Base-by-base conservation (phyloP, 495 filamentous ascomycete genomes). In the Durotheca rogersii region DNA sequence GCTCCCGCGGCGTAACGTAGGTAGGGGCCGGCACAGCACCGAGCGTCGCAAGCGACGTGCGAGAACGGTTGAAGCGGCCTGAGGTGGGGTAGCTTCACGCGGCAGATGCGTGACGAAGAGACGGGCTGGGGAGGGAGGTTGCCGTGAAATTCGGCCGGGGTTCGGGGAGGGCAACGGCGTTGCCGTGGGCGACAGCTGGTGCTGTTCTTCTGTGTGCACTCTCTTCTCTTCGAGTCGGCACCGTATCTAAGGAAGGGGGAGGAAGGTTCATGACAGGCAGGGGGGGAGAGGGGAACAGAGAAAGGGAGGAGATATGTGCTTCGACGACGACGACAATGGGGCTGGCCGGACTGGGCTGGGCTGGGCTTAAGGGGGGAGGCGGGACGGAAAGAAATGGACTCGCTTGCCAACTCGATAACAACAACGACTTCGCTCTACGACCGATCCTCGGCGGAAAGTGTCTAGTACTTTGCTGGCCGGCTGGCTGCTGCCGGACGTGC, bases 141-240 rank as follows among this genome's bases (percentile, higher is more conserved):
- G 34, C 35, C 44, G 49, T 35, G 23, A 49, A 39, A 44, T 9
- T 9, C 4, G 23, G 23, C 23, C 4, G 23, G 23, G 23, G 4
- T 27, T 27, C 11, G 29, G 43, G 47, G 37, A 40, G 36, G 34
- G 39, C 34, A 59, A 42, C 11, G 56, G 56, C 54, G 56, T 59
- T 54, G n/a, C 30, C 53, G 25, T 23, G 31, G 47, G 33, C 25
- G 10, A 41, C 29, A n/a, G 36, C 35, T 34, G 44, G 53, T 40
- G 41, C 31, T 48, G 20, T 12, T 23, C 11, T 21, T 7, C 16
- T 10, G 7, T 32, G 17, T 40, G 16, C 29, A n/a, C 23, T 9
- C 35, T 16, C 3, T n/a, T 37, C 34, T 34, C 15, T 36, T 49
- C 48, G 29, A 14, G 38, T 27, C 4, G 23, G 23, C 9, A 27